These are phyloP conservation scores for Pestalotiopsis sp. DNA, from an alignment of 2,329 filamentous ascomycete species.

Conservation along the genomic window DNA sequence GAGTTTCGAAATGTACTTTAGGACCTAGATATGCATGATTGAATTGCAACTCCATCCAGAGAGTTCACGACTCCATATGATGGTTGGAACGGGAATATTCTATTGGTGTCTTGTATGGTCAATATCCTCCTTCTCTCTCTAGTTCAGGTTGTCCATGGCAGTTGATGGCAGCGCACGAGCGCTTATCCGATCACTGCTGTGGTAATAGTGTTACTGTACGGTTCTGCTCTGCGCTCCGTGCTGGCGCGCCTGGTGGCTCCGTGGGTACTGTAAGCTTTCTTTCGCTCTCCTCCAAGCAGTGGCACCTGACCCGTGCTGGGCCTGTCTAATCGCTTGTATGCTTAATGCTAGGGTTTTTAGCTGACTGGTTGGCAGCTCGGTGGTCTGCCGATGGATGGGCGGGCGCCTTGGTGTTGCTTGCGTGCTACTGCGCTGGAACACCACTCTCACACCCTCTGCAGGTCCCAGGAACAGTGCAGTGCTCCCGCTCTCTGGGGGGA, in stretches of 20 bases:
- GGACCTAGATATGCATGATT: neutral
- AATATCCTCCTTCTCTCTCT: neutral
- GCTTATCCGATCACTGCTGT: neutral
- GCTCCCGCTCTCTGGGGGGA: neutral
- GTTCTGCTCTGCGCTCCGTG: neutral
- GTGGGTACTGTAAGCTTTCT: no score
- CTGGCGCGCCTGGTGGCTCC: neutral
- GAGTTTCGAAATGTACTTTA: neutral
- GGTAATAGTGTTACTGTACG: neutral
- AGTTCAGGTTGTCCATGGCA: neutral
- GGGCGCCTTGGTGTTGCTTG: neutral
- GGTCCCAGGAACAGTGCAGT: conserved; percentile 5
- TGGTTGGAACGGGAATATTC: neutral
- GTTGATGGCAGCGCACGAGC: neutral
- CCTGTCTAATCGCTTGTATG: neutral
- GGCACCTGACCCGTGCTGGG: neutral
- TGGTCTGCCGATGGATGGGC: neutral
- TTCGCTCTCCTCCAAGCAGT: neutral
- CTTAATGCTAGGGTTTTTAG: neutral
- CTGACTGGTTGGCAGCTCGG: neutral
- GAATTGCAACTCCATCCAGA: neutral
- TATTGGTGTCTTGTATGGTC: neutral
- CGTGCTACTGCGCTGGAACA: neutral
- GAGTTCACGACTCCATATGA: neutral
- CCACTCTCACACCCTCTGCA: no score